Evolutionary conservation across 2,329 filamentous ascomycete genomes (phyloP).

Genomic region (Ambrosiella cleistominuta): DNA sequence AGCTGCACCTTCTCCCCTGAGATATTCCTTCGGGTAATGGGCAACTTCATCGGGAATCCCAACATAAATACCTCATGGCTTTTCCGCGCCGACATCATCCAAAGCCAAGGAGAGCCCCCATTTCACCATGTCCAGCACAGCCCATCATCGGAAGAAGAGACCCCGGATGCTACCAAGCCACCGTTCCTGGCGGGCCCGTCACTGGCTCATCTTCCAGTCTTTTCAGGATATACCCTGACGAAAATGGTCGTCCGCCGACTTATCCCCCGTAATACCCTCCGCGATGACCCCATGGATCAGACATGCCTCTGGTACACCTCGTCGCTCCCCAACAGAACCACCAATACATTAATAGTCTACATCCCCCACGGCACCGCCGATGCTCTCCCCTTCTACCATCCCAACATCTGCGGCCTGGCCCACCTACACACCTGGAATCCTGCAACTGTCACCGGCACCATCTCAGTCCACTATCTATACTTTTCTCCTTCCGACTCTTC

Average conservation of each 20-base stretch:
- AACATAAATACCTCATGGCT: slow-evolving; percentile 65
- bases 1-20: slow-evolving; percentile 44
- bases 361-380: slow-evolving; percentile 49
- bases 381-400: slow-evolving; percentile 77
- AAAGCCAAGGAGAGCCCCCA: slow-evolving; percentile 25
- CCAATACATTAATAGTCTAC: slow-evolving; percentile 44
- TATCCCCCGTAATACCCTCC: slow-evolving; percentile 62
- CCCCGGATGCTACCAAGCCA: neutral
- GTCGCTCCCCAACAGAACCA: neutral
- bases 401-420: slow-evolving; percentile 53
- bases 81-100: slow-evolving; percentile 58
- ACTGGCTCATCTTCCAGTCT: slow-evolving; percentile 16
- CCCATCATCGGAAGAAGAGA: neutral
- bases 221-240: slow-evolving; percentile 23
- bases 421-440: slow-evolving; percentile 53
- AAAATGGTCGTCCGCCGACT: slow-evolving; percentile 48
- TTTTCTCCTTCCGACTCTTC: slow-evolving; percentile 22
- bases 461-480: slow-evolving; percentile 45
- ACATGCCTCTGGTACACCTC: slow-evolving; percentile 55
- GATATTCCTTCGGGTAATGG: slow-evolving; percentile 49
- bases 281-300: slow-evolving; percentile 62
- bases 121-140: neutral
- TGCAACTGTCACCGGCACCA: slow-evolving; percentile 22
- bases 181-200: neutral
- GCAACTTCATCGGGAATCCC: slow-evolving; percentile 60